Percentiles rank a stretch among this genome's conserved stretches.
phyloP scores from a whole-genome alignment of 345 rosid genomes.

The Bruguiera sexangula region DNA sequence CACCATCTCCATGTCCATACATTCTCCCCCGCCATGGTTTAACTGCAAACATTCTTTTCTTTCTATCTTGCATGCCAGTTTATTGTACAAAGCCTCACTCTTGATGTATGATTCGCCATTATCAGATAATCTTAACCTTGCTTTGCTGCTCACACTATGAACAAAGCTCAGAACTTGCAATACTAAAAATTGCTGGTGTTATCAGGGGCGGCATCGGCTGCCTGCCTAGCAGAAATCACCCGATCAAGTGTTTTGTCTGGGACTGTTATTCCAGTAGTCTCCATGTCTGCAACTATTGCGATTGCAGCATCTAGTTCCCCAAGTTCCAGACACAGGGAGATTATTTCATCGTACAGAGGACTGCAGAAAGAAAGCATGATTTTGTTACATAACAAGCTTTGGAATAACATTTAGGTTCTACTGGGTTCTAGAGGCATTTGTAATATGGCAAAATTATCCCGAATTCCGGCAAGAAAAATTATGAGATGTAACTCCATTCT shows the following conservation, averaged over 20 bases:
- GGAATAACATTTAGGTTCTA: neutral
- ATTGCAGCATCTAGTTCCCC: slow-evolving; percentile 89
- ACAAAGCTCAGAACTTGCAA: neutral
- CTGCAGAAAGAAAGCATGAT: slow-evolving; percentile 38
- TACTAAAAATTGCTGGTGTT: neutral
- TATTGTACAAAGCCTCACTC: too few relatives aligned
- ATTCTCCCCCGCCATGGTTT: too few relatives aligned
- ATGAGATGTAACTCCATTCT: neutral
- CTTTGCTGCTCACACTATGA: neutral
- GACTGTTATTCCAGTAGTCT: slow-evolving; percentile 61
- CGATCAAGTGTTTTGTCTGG: slow-evolving; percentile 67
- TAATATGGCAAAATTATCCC: too few relatives aligned
- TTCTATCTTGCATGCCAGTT: too few relatives aligned
- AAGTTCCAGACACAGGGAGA: slow-evolving; percentile 69
- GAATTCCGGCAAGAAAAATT: too few relatives aligned
- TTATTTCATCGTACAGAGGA: slow-evolving; percentile 80
- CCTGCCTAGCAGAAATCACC: slow-evolving; percentile 73
- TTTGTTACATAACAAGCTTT: neutral
- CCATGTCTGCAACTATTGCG: slow-evolving; percentile 88
- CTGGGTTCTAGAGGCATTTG: neutral
- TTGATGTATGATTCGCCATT: neutral
- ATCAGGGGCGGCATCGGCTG: slow-evolving; percentile 27
- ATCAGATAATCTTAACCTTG: neutral
- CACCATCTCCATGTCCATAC: too few relatives aligned
- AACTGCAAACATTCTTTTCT: too few relatives aligned